Percentiles rank a stretch among this genome's conserved stretches.
These are phyloP conservation scores for Malus hybrid DNA, from an alignment of 331 rosid species.

Conservation along the genomic window DNA sequence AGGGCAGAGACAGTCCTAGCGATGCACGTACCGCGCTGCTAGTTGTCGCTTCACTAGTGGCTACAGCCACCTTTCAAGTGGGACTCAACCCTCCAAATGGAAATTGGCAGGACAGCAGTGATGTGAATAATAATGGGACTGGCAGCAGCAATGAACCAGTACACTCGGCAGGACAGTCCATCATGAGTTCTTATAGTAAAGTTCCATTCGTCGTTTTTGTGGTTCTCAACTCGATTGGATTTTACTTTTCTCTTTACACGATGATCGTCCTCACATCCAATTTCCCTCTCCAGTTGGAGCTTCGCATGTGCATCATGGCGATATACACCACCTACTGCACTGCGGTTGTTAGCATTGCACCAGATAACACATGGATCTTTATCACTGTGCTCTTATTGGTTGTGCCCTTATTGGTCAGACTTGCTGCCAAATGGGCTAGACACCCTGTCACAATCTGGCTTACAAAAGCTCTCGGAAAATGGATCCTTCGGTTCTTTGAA, in stretches of 20 bases:
- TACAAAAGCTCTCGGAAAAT: too few species aligned
- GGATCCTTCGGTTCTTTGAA: too few species aligned
- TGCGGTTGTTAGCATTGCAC: neutral
- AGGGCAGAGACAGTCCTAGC: conserved; percentile 24
- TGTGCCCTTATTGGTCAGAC: neutral
- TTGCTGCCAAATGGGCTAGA: neutral
- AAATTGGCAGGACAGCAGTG: conserved; percentile 11
- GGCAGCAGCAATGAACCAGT: neutral
- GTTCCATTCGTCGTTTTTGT: fast-evolving
- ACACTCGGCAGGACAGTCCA: neutral
- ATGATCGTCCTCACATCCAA: conserved; percentile 7
- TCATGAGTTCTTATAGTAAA: conserved; percentile 3
- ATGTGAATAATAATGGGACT: neutral
- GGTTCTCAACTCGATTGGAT: conserved; percentile 18
- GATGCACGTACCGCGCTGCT: conserved; percentile 16
- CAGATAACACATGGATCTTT: neutral
- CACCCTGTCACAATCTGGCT: neutral
- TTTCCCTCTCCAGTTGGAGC: conserved; percentile 15
- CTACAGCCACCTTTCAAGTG: conserved; percentile 1
- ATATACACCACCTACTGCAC: conserved; percentile 1
- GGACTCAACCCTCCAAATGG: conserved; percentile 21
- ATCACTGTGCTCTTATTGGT: neutral
- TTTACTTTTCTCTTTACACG: conserved; percentile 10
- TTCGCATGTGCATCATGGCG: neutral
- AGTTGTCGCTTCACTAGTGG: conserved; percentile 15